These are phyloP conservation scores for Candida parachauliodes DNA, from an alignment of 805 yeast species.

Conservation along the genomic window DNA sequence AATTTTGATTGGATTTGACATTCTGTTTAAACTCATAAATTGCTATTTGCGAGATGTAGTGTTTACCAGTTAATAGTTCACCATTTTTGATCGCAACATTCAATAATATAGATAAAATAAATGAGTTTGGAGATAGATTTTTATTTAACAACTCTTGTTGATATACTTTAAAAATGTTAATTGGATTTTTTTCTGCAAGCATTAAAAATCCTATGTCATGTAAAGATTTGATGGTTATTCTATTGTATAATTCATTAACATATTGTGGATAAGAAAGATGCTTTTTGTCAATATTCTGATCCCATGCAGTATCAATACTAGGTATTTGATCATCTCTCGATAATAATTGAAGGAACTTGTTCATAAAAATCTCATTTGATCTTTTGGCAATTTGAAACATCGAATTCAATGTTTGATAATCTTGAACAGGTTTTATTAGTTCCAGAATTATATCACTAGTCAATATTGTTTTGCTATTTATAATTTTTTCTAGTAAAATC, in stretches of 20 bases:
- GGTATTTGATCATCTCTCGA: slow-evolving; percentile 13
- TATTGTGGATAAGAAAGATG: background rate
- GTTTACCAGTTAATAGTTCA: slow-evolving; percentile 21
- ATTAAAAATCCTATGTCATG: slow-evolving; percentile 32
- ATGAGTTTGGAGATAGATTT: slow-evolving; percentile 22
- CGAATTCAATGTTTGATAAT: slow-evolving; percentile 14
- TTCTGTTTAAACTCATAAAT: slow-evolving; percentile 49
- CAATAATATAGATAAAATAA: slow-evolving; percentile 42
- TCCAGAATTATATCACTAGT: slow-evolving; percentile 30
- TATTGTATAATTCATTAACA: slow-evolving; percentile 4
- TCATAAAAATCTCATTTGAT: slow-evolving; percentile 15
- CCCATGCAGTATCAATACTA: slow-evolving; percentile 15
- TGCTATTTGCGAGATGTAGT: slow-evolving; percentile 57
- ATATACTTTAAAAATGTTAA: slow-evolving; percentile 26
- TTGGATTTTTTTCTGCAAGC: slow-evolving; percentile 33
- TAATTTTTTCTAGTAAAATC: slow-evolving; percentile 23
- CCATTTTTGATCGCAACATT: slow-evolving; percentile 38
- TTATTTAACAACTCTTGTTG: slow-evolving; percentile 18
- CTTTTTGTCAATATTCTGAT: slow-evolving; percentile 6
- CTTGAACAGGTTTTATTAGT: slow-evolving; percentile 27
- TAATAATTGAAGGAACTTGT: slow-evolving; percentile 26
- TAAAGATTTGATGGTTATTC: slow-evolving; percentile 21
- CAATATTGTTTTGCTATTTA: slow-evolving; percentile 21
- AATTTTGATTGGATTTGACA: slow-evolving; percentile 3
- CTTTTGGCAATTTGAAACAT: background rate